Evolutionary conservation across 495 filamentous ascomycete species (phyloP).

Genomic region (Aspergillus baeticus): DNA sequence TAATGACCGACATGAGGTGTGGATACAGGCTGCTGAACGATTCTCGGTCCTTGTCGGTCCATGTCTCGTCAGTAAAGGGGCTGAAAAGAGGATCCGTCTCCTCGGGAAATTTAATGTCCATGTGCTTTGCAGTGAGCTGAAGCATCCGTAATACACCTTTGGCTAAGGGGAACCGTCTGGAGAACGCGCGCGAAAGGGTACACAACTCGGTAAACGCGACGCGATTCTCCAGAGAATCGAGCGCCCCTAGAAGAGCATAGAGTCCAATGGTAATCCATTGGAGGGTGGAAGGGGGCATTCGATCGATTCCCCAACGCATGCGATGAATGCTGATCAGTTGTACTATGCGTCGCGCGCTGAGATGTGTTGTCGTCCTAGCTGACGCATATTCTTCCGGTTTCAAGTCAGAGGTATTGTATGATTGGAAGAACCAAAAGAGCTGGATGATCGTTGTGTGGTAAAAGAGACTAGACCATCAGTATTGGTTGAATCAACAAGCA

Average conservation of each 20-base stretch:
- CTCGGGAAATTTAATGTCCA: constrained; percentile 24
- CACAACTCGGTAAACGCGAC: constrained; percentile 31
- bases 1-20: constrained; percentile 22
- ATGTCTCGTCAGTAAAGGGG: constrained; percentile 26
- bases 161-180: constrained; percentile 29
- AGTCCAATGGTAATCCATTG: constrained; percentile 33
- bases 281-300: constrained; percentile 26
- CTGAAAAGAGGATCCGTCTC: constrained; percentile 30
- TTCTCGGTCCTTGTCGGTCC: constrained; percentile 23
- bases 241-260: constrained; percentile 28
- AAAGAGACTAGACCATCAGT: constrained; percentile 17
- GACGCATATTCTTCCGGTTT: neutral
- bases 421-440: constrained; percentile 24
- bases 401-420: neutral
- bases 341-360: constrained; percentile 22
- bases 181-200: constrained; percentile 22
- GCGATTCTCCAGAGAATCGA: constrained; percentile 24
- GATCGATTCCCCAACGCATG: constrained; percentile 29
- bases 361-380: neutral
- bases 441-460: constrained; percentile 31
- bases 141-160: constrained; percentile 36
- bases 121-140: constrained; percentile 30
- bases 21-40: constrained; percentile 35
- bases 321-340: constrained; percentile 24
- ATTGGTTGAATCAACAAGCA: neutral